These are phyloP conservation scores for Hysterangium stoloniferum DNA, from an alignment of 768 basidiomycete species.

Conservation along the genomic window DNA sequence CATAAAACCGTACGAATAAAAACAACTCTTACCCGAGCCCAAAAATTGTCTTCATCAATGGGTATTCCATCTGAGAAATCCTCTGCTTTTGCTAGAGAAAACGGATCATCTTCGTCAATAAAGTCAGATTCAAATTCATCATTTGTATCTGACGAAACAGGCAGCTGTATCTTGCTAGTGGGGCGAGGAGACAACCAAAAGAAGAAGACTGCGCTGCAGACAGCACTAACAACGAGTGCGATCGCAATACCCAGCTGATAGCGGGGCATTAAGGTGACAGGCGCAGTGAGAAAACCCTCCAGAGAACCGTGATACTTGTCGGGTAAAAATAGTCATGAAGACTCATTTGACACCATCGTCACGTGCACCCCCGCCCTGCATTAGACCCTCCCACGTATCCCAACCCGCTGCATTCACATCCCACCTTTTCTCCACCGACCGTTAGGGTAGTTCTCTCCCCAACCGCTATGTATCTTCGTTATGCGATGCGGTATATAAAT, in stretches of 20 bases:
- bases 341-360: too few relatives aligned
- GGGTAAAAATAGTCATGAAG: too few relatives aligned
- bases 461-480: too few relatives aligned
- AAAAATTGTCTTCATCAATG: conserved; percentile 52
- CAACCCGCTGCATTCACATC: too few relatives aligned
- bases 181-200: conserved; percentile 30
- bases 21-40: conserved; percentile 38
- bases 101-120: conserved; percentile 40
- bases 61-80: conserved; percentile 64
- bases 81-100: conserved; percentile 64
- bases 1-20: background rate
- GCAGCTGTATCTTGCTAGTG: conserved; percentile 48
- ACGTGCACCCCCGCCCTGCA: too few relatives aligned
- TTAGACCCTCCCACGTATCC: too few relatives aligned
- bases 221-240: conserved; percentile 34
- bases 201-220: conserved; percentile 38
- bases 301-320: too few relatives aligned
- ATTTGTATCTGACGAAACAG: conserved; percentile 17
- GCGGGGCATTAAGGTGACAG: conserved; percentile 40
- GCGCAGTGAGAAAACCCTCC: too few relatives aligned
- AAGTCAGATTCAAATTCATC: conserved; percentile 21
- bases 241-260: conserved; percentile 52
- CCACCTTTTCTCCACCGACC: too few relatives aligned
- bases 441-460: too few relatives aligned
- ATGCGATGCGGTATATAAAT: too few relatives aligned